A percentile compares a stretch with the other conserved stretches of the same genome.
These are phyloP conservation scores for Trichosporon sp. DNA, from an alignment of 1,284 basidiomycete genomes.

Conservation along the genomic window DNA sequence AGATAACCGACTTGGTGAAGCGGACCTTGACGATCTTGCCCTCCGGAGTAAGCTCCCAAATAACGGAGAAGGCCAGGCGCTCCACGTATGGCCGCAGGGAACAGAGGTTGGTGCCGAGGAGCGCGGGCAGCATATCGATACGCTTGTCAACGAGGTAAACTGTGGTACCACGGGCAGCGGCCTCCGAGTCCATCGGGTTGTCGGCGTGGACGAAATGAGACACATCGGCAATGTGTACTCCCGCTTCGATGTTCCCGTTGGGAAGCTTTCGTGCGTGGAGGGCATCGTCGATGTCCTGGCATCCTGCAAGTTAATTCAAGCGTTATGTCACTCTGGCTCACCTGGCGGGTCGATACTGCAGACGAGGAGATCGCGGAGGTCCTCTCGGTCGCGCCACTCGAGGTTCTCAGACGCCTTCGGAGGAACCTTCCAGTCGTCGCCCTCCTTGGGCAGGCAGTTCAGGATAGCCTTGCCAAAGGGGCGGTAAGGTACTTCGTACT, in stretches of 20 bases:
- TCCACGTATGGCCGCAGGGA: slow-evolving; percentile 91
- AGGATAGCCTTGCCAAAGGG: slow-evolving; percentile 94
- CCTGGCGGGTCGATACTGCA: slow-evolving; percentile 97
- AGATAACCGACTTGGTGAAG: slow-evolving; percentile 94
- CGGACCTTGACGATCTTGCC: slow-evolving; percentile 86
- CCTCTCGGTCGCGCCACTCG: slow-evolving; percentile 81
- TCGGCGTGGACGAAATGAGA: slow-evolving; percentile 92
- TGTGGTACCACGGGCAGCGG: slow-evolving; percentile 90
- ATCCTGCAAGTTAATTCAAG: slow-evolving; percentile 55
- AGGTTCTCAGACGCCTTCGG: slow-evolving; percentile 59
- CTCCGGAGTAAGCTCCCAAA: slow-evolving; percentile 86
- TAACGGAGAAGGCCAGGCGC: slow-evolving; percentile 87
- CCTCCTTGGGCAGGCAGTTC: slow-evolving; percentile 83
- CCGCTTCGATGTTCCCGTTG: slow-evolving; percentile 95
- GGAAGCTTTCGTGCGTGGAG: slow-evolving; percentile 85
- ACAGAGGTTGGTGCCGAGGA: slow-evolving; percentile 95
- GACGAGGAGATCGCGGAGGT: slow-evolving; percentile 78
- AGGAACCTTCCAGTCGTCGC: slow-evolving; percentile 90
- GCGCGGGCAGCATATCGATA: slow-evolving; percentile 94
- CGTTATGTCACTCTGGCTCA: slow-evolving; percentile 44
- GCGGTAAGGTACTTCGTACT: slow-evolving; percentile 94
- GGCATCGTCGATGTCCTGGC: slow-evolving; percentile 98
- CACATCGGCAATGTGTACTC: slow-evolving; percentile 98
- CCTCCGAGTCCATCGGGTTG: slow-evolving; percentile 95
- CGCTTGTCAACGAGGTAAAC: slow-evolving; percentile 98